Evolutionary conservation across 768 basidiomycete genomes (phyloP).

Genomic region (Suillus subaureus): DNA sequence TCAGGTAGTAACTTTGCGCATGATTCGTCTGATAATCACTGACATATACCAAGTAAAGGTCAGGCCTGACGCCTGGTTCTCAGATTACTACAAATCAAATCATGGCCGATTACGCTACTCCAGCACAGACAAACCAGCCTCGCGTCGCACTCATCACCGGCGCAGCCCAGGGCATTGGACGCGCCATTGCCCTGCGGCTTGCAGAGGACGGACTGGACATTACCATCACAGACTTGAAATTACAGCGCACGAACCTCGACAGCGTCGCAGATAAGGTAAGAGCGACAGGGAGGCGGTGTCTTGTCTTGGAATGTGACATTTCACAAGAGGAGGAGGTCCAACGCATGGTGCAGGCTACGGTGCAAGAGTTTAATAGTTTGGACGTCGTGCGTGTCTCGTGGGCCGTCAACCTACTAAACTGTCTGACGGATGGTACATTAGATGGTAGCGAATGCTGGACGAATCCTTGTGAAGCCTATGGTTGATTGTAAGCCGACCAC

Average conservation of each 20-base stretch:
- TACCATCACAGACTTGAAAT: slow-evolving; percentile 42
- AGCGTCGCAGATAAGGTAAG: slow-evolving; percentile 25
- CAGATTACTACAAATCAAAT: background rate
- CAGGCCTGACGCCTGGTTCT: background rate
- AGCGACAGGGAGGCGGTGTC: slow-evolving; percentile 18
- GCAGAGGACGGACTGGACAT: slow-evolving; percentile 49
- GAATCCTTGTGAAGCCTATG: background rate
- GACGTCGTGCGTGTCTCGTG: slow-evolving; percentile 39
- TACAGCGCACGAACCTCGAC: slow-evolving; percentile 23
- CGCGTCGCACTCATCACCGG: slow-evolving; percentile 47
- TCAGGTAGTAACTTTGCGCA: no score
- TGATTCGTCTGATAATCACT: background rate
- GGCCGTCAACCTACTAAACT: background rate
- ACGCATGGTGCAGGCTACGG: slow-evolving; percentile 34
- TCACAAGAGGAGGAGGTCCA: slow-evolving; percentile 40
- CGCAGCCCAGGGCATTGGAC: slow-evolving; percentile 48
- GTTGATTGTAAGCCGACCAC: background rate
- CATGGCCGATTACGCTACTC: background rate
- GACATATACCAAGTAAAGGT: background rate
- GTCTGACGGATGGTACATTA: background rate
- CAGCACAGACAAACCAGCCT: background rate
- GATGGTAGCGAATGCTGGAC: slow-evolving; percentile 10
- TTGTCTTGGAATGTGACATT: slow-evolving; percentile 37
- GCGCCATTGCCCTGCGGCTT: slow-evolving; percentile 46
- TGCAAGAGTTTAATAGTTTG: slow-evolving; percentile 37